These are phyloP conservation scores for Macadamia tetraphylla DNA, from an alignment of 164 flowering plant genomes.

Conservation along the genomic window DNA sequence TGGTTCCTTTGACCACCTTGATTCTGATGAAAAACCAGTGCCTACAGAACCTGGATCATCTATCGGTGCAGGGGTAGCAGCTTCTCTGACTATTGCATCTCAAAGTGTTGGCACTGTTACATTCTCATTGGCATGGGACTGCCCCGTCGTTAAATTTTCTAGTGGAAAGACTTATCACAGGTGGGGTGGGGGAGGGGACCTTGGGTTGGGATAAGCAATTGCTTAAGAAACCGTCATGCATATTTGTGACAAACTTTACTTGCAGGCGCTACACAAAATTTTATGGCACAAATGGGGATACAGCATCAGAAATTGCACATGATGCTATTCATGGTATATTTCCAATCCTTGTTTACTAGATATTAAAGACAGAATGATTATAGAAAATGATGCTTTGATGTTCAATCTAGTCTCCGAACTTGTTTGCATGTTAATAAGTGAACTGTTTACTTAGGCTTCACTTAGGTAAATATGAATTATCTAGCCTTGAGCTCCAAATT, in stretches of 20 bases:
- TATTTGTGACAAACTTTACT: slow-evolving; percentile 8
- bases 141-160: slow-evolving; percentile 67
- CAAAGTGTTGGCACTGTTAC: slow-evolving; percentile 48
- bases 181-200: slow-evolving; percentile 42
- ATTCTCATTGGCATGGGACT: slow-evolving; percentile 89
- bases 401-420: background rate
- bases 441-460: background rate
- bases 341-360: background rate
- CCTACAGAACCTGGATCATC: slow-evolving; percentile 73
- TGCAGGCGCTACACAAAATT: slow-evolving; percentile 92
- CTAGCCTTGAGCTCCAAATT: background rate
- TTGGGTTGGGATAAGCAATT: background rate
- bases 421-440: background rate
- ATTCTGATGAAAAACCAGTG: slow-evolving; percentile 25
- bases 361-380: background rate
- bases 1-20: slow-evolving; percentile 66
- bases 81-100: slow-evolving; percentile 59
- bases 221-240: background rate
- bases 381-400: background rate
- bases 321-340: slow-evolving; percentile 80
- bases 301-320: slow-evolving; percentile 74
- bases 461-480: background rate
- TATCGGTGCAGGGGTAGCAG: slow-evolving; percentile 86
- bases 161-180: slow-evolving; percentile 69
- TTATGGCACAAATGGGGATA: slow-evolving; percentile 61